A percentile compares a stretch with the other conserved stretches of the same genome.
Conservation (phyloP, 768 basidiomycete species). For the Antrodiella citrinella region DNA sequence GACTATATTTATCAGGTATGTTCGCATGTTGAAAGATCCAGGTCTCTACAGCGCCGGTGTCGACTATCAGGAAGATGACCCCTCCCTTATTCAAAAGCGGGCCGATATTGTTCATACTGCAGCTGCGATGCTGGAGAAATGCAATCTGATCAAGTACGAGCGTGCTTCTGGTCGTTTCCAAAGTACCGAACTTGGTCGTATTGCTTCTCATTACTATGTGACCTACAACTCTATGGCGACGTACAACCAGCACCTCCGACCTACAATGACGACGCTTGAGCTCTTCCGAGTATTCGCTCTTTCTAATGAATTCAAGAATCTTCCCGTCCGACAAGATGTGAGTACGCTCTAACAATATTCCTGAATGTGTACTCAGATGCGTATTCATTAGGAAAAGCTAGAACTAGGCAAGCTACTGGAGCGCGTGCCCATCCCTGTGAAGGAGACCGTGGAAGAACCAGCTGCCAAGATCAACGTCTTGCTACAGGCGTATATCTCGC, state of each 20-base stretch:
- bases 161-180: slow-evolving; percentile 82
- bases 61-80: slow-evolving; percentile 88
- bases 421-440: slow-evolving; percentile 93
- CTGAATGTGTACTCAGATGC: not conserved
- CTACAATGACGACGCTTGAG: slow-evolving; percentile 83
- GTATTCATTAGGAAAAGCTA: slow-evolving; percentile 57
- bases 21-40: slow-evolving; percentile 89
- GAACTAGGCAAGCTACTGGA: slow-evolving; percentile 88
- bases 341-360: slow-evolving; percentile 3
- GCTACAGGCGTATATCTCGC: slow-evolving; percentile 89
- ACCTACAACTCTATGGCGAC: slow-evolving; percentile 93
- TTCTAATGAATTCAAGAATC: slow-evolving; percentile 90
- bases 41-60: slow-evolving; percentile 80
- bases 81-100: slow-evolving; percentile 80
- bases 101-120: slow-evolving; percentile 92
- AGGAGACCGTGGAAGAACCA: slow-evolving; percentile 93
- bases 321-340: slow-evolving; percentile 75
- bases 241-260: slow-evolving; percentile 89
- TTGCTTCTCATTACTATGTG: slow-evolving; percentile 94
- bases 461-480: slow-evolving; percentile 97
- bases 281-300: slow-evolving; percentile 93
- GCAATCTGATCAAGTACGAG: slow-evolving; percentile 91
- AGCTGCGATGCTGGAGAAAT: slow-evolving; percentile 89
- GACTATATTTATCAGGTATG: slow-evolving; percentile 50
- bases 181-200: slow-evolving; percentile 87